Percentiles rank a stretch among this genome's conserved stretches.
phyloP scores from a whole-genome alignment of 2,329 filamentous ascomycete genomes.

The Aspergillus niger region DNA sequence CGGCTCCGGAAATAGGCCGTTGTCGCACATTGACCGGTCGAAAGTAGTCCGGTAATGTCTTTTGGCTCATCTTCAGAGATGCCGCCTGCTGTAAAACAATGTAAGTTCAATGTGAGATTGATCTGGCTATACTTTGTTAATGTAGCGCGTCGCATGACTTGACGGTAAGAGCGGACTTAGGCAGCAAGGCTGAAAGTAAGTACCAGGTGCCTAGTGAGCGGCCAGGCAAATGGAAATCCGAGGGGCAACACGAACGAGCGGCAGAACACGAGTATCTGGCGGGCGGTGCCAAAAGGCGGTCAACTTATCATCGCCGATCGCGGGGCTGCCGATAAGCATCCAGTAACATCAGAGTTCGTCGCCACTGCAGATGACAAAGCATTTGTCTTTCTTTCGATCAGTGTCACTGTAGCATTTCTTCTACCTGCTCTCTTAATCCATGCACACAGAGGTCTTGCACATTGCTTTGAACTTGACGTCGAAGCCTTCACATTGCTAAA shows the following conservation, averaged over 20 bases:
- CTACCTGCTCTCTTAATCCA: neutral
- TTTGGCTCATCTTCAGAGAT: neutral
- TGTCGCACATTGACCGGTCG: neutral
- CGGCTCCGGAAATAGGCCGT: neutral
- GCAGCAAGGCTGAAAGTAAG: neutral
- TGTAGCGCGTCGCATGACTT: neutral
- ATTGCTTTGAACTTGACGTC: neutral
- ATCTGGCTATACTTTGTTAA: neutral
- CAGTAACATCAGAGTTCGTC: conserved; percentile 16
- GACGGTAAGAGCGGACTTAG: neutral
- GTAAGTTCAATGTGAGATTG: neutral
- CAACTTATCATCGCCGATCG: conserved; percentile 32
- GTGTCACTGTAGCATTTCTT: conserved; percentile 12
- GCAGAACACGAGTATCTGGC: conserved; percentile 8
- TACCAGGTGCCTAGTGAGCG: neutral
- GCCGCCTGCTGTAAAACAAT: neutral
- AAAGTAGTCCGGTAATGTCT: neutral
- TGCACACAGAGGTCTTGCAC: neutral
- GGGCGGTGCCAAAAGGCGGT: conserved; percentile 23
- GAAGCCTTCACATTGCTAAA: neutral
- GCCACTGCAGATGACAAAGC: conserved; percentile 39
- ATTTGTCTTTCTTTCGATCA: conserved; percentile 21
- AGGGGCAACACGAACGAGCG: conserved; percentile 1
- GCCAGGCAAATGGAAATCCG: neutral
- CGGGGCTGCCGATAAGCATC: conserved; percentile 11